Evolutionary conservation across 1,284 basidiomycete genomes (phyloP).

Genomic region (Austropuccinia psidii): DNA sequence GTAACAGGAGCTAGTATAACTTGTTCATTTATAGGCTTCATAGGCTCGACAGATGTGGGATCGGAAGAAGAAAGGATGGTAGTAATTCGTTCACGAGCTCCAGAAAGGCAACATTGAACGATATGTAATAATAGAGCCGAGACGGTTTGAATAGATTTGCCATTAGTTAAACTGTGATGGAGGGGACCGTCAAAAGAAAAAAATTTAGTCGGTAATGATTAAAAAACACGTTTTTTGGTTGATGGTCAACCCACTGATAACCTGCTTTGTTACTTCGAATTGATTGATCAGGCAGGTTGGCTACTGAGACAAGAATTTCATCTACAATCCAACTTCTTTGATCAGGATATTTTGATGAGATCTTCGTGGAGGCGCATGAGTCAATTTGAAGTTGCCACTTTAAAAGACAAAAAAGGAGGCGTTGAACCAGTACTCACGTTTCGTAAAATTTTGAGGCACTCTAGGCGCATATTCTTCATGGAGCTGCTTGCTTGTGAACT

Average conservation of each 20-base stretch:
- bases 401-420: not conserved
- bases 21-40: too few relatives aligned
- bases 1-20: not conserved
- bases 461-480: slow-evolving; percentile 28
- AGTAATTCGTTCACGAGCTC: not conserved
- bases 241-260: slow-evolving; percentile 13
- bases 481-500: not conserved
- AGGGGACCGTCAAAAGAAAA: not conserved
- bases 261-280: slow-evolving; percentile 32
- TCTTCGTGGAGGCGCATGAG: slow-evolving; percentile 41
- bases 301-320: slow-evolving; percentile 45
- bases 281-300: slow-evolving; percentile 45
- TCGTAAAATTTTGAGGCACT: slow-evolving; percentile 34
- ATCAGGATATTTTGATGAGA: slow-evolving; percentile 44
- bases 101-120: slow-evolving; percentile 25
- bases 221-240: not conserved
- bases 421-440: not conserved
- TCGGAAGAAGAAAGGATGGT: not conserved
- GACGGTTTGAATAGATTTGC: slow-evolving; percentile 35
- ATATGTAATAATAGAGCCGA: slow-evolving; percentile 33
- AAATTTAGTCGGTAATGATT: not conserved
- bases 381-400: not conserved
- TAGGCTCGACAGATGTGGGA: not conserved
- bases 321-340: slow-evolving; percentile 46
- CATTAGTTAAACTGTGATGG: slow-evolving; percentile 18